A percentile compares a stretch with the other conserved stretches of the same genome.
These are phyloP conservation scores for Eragrostis nindensis DNA, from an alignment of 176 grass and related monocot species.

Conservation along the genomic window DNA sequence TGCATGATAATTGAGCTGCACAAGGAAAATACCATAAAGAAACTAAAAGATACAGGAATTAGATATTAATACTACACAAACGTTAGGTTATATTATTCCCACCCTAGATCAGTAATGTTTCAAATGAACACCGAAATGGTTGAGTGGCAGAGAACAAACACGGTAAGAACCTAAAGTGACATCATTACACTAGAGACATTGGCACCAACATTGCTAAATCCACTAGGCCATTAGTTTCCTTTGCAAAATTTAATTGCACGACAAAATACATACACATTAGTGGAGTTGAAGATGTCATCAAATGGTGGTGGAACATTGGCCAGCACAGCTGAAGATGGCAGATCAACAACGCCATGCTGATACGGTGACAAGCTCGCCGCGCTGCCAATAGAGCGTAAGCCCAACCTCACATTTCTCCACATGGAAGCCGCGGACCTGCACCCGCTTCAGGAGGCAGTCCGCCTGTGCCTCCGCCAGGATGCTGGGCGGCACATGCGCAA, in stretches of 20 bases:
- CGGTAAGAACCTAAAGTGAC: slow-evolving; percentile 38
- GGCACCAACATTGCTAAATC: slow-evolving; percentile 47
- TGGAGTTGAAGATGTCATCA: slow-evolving; percentile 46
- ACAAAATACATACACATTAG: slow-evolving; percentile 59
- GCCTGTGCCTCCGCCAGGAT: slow-evolving; percentile 78
- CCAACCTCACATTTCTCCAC: slow-evolving; percentile 71
- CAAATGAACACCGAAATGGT: slow-evolving; percentile 42
- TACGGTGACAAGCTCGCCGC: slow-evolving; percentile 66
- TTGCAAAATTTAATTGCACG: slow-evolving; percentile 49
- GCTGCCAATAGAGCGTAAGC: slow-evolving; percentile 78
- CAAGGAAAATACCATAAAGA: slow-evolving; percentile 6
- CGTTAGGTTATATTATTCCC: slow-evolving; percentile 45
- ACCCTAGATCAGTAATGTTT: slow-evolving; percentile 43
- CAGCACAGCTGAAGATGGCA: neutral
- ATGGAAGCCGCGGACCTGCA: slow-evolving; percentile 84
- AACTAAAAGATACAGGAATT: slow-evolving; percentile 15
- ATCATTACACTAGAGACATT: slow-evolving; percentile 49
- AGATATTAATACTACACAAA: slow-evolving; percentile 46
- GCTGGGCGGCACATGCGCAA: slow-evolving; percentile 58
- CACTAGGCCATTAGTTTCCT: slow-evolving; percentile 37
- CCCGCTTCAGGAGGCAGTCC: slow-evolving; percentile 76
- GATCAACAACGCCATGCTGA: slow-evolving; percentile 83
- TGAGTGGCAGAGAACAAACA: slow-evolving; percentile 1
- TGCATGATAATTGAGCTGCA: slow-evolving; percentile 2
- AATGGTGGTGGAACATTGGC: neutral